Evolutionary conservation across 1,284 basidiomycete genomes (phyloP), one percentile per base, ranked within the genome.

Genomic region (Exobasidium rhododendri): DNA sequence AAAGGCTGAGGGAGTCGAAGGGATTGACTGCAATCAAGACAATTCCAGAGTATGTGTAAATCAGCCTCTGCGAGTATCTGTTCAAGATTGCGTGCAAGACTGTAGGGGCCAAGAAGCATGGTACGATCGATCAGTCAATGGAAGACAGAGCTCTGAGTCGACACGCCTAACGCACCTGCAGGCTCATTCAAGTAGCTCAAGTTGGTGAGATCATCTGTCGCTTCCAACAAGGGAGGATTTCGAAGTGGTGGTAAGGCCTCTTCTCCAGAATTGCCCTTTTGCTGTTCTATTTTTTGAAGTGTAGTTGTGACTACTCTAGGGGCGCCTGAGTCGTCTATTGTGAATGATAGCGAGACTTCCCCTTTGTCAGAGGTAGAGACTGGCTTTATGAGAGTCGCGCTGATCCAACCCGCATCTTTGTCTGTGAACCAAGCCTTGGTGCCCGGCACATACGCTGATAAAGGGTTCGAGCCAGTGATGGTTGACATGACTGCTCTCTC

Each of bases 21-120:
- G 96, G 96, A 81, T 99, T 99, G 82, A 99, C 88, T 51, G 96
- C 96, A 80, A 99, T 97, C 68, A 96, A 87, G 63, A 96, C 84
- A 75, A 98, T 98, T 73, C 96, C 96, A 66, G 92, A 94, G 82
- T 98, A 98, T 44, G 96, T 98, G 81, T 99, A 98, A 74, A 97
- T 97, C 80, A 91, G 91, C 80, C 96, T 92, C 73, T 94, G 91
- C 22, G 89, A 91, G 83, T 98, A 98, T 74, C 96, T 88, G 80
- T 94, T 96, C 45, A 91, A 87, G 74, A 98, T 97, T 49, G 94
- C 96, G 80, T 98, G 93, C 51, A 99, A 85, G 45, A 98, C 94
- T 40, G 35, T 17, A 17, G 35, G 35, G 17, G 17, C 7, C 17
- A 40, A 10, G 35, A 40, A 60, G 60, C 52, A 20, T 24, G 43